Base-by-base conservation (phyloP, 352 stramenopile genomes). In the Elongisporangium undulatum region DNA sequence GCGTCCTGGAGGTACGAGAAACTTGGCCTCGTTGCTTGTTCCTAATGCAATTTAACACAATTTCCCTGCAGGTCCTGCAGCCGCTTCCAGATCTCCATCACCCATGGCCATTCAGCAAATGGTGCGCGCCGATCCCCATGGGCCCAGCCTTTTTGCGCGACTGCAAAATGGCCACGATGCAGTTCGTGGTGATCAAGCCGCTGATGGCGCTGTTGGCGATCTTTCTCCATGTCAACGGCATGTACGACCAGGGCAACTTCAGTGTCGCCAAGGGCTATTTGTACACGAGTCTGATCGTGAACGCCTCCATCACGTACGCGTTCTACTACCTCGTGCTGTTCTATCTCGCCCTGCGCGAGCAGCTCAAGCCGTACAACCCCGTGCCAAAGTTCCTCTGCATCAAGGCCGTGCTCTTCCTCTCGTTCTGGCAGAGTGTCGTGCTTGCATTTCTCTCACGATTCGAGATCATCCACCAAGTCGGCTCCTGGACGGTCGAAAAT, bases 301-400 rank as follows among this genome's bases (percentile, higher is more conserved):
- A 99, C 78, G 70, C 96, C 50, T 98, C 90, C 29, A 96, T 99
- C 60, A 97, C 94, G 62, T 96, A 98, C 68, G 95, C 97, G 16
- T 98, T 99, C 75, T 98, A 97, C 69, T 98, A 98, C 59, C 72
- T 99, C 51, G 82, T 99, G 38, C 90, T 98, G 26, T 99, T 99
- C 69, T 99, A 99, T 70, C 79, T 99, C 63, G 88, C 92, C 17
- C 74, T 98, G 5, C 75, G 87, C 29, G 70, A 89, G 2, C 89
- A 97, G 29, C 73, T 99, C 49, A 77, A 71, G 59, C 95, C 89
- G 57, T 98, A 94, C 73, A 95, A 98, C 56, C 97, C 97, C 3
- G 96, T 98, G 45, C 89, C 94, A 1, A 99, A 99, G 78, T 99
- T 99, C 68, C 72, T 99, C 22, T 98, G 94, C 61, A 98, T 99